A percentile compares a stretch with the other conserved stretches of the same genome.
Evolutionary conservation across 495 filamentous ascomycete genomes (phyloP).

Genomic region (Podospora conica): DNA sequence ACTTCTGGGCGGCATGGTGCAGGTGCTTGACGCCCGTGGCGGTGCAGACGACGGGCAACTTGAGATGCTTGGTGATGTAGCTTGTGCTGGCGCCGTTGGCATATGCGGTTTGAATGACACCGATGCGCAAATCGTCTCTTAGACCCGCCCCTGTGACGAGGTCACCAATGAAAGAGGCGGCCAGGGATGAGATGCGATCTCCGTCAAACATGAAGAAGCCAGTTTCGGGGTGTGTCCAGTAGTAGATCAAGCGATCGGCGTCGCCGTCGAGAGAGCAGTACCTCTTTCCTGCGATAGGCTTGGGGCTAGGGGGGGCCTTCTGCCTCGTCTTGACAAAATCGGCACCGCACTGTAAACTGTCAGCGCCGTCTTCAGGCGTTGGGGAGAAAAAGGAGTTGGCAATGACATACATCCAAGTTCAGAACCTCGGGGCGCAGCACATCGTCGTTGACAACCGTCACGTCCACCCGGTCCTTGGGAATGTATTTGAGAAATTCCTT

Average conservation of each 20-base stretch:
- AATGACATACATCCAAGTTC: slow-evolving; percentile 70
- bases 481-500: slow-evolving; percentile 79
- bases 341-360: slow-evolving; percentile 68
- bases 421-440: slow-evolving; percentile 80
- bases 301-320: slow-evolving; percentile 76
- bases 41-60: slow-evolving; percentile 86
- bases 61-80: slow-evolving; percentile 81
- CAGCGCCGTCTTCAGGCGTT: slow-evolving; percentile 1
- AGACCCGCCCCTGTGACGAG: slow-evolving; percentile 75
- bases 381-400: background rate
- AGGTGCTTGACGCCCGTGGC: slow-evolving; percentile 95
- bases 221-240: slow-evolving; percentile 75
- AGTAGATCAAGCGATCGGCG: slow-evolving; percentile 92
- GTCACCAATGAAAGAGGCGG: slow-evolving; percentile 88
- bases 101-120: slow-evolving; percentile 94
- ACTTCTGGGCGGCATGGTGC: slow-evolving; percentile 85
- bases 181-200: slow-evolving; percentile 92
- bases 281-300: slow-evolving; percentile 66
- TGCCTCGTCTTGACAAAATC: slow-evolving; percentile 97
- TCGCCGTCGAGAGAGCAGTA: slow-evolving; percentile 92
- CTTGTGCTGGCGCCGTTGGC: slow-evolving; percentile 94
- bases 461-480: slow-evolving; percentile 60
- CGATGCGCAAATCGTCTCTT: slow-evolving; percentile 71
- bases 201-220: slow-evolving; percentile 89
- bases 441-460: slow-evolving; percentile 87